Evolutionary conservation across 1,139 yeast genomes (phyloP).

Genomic region (Petasospora fabianii): DNA sequence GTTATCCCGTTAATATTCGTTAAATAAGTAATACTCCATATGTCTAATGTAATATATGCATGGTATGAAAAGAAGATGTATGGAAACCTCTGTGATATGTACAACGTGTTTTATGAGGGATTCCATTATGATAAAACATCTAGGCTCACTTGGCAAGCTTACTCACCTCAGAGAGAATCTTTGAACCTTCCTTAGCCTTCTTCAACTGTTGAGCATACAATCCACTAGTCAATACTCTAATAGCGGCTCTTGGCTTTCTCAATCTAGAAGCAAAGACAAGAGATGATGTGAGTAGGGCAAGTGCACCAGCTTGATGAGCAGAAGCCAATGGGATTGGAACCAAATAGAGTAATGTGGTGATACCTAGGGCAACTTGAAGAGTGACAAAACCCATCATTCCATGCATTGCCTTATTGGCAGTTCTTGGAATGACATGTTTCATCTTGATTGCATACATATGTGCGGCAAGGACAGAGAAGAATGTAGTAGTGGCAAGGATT

Average conservation of each 20-base stretch:
- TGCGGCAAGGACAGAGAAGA: conserved; percentile 61
- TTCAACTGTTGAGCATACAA: conserved; percentile 28
- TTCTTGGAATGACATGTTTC: conserved; percentile 61
- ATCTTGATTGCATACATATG: conserved; percentile 59
- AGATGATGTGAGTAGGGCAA: conserved; percentile 79
- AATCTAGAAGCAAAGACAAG: conserved; percentile 67
- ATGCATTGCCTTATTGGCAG: conserved; percentile 54
- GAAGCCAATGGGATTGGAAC: conserved; percentile 95
- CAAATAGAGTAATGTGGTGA: conserved; percentile 75
- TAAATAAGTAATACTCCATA: not conserved
- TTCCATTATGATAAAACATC: too few species aligned
- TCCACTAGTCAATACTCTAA: conserved; percentile 33
- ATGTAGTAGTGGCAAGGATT: conserved; percentile 77
- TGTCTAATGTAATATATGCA: not conserved
- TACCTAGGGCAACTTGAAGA: conserved; percentile 82
- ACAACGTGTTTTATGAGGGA: too few species aligned
- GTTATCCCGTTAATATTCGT: not conserved
- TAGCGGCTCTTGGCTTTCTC: conserved; percentile 59
- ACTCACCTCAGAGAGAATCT: conserved; percentile 33
- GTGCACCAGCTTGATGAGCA: conserved; percentile 95
- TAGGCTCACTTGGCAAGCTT: conserved; percentile 32
- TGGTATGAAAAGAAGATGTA: not conserved
- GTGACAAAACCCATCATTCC: conserved; percentile 77
- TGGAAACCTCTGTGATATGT: too few species aligned
- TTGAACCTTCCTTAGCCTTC: conserved; percentile 28